Percentiles rank a stretch among this genome's conserved stretches.
These are phyloP conservation scores for Sarocladium brachiariae DNA, from an alignment of 2,329 filamentous ascomycete genomes.

Conservation along the genomic window DNA sequence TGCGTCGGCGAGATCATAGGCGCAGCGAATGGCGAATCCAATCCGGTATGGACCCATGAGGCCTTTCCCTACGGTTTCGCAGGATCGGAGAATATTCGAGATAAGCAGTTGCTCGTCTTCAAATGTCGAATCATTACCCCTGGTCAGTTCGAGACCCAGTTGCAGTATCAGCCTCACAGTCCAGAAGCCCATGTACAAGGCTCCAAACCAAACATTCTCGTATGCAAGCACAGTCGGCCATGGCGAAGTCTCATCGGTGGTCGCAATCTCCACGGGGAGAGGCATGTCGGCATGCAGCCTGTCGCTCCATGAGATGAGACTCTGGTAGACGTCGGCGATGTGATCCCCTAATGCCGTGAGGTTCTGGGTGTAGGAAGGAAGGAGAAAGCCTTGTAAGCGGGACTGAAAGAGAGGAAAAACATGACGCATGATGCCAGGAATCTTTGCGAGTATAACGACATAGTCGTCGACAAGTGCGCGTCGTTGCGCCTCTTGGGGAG, in stretches of 20 bases:
- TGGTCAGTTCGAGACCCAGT: background rate
- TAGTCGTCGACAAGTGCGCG: background rate
- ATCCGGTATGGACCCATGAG: conserved; percentile 11
- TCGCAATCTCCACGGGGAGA: background rate
- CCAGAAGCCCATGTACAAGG: conserved; percentile 11
- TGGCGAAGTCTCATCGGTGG: conserved; percentile 6
- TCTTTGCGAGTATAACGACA: conserved; percentile 2
- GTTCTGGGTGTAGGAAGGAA: background rate
- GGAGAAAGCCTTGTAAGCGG: background rate
- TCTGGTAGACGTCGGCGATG: background rate
- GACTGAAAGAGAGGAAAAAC: conserved; percentile 6
- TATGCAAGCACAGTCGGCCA: conserved; percentile 1
- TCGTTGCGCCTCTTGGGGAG: background rate
- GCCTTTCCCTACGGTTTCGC: conserved; percentile 8
- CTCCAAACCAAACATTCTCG: conserved; percentile 10
- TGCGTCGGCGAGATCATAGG: conserved; percentile 6
- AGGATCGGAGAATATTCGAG: conserved; percentile 8
- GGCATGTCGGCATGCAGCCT: conserved; percentile 1
- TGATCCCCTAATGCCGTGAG: background rate
- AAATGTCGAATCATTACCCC: background rate
- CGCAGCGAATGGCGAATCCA: conserved; percentile 4
- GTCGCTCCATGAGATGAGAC: background rate
- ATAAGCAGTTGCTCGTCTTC: background rate
- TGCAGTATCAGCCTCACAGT: conserved; percentile 7
- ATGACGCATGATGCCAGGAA: conserved; percentile 9